Percentiles rank a stretch among this genome's conserved stretches.
Conservation (phyloP, 2,329 filamentous ascomycete species). For the Colletotrichum agaves region DNA sequence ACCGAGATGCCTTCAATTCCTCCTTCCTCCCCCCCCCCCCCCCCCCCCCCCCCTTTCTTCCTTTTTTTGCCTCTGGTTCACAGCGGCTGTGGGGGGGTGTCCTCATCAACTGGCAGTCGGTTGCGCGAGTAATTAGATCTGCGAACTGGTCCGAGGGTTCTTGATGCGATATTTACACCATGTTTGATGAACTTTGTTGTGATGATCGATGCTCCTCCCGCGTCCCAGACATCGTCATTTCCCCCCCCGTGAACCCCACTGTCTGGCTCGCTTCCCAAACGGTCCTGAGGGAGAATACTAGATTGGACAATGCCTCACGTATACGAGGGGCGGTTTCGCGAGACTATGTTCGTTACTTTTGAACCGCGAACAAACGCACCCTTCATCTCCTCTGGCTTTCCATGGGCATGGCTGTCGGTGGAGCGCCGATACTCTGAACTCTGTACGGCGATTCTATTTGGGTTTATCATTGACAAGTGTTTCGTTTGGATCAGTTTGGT, state of each 20-base stretch:
- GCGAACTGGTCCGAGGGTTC: slow-evolving; percentile 8
- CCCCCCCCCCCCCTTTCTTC: no score
- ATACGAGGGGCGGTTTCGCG: slow-evolving; percentile 25
- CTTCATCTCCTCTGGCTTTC: neutral
- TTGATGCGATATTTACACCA: slow-evolving; percentile 14
- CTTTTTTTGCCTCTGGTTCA: neutral
- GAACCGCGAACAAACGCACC: slow-evolving; percentile 10
- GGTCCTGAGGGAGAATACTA: slow-evolving; percentile 1
- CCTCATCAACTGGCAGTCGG: neutral
- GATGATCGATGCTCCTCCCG: neutral
- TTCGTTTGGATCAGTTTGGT: slow-evolving; percentile 27
- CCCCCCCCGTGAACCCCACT: neutral
- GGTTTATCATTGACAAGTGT: slow-evolving; percentile 33
- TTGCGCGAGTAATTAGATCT: slow-evolving; percentile 19
- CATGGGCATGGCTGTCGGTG: neutral
- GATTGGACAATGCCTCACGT: slow-evolving; percentile 27
- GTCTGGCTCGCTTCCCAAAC: slow-evolving; percentile 7
- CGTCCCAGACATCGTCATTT: slow-evolving; percentile 21
- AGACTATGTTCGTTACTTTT: slow-evolving; percentile 2
- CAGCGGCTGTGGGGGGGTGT: neutral
- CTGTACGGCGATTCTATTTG: slow-evolving; percentile 10
- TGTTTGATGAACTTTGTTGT: slow-evolving; percentile 2
- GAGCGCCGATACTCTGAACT: neutral
- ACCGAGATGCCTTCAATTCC: slow-evolving; percentile 15
- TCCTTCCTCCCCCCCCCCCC: neutral